phyloP scores from a whole-genome alignment of 768 basidiomycete genomes.

The Tubosaeta sp. region DNA sequence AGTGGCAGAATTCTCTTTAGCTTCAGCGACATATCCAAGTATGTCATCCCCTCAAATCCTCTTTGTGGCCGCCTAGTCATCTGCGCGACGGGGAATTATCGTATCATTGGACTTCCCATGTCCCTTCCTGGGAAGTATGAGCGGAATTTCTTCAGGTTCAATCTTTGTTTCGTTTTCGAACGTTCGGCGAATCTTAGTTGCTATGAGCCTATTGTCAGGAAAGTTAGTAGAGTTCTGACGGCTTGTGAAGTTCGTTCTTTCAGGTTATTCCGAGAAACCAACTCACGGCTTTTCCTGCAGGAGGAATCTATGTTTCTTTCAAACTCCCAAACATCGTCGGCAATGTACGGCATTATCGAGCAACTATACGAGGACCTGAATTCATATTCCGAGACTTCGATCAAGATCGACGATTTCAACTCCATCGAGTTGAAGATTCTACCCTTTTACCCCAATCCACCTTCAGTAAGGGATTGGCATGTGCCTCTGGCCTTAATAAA shows the following conservation, averaged over 20 bases:
- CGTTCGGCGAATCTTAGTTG: conserved; percentile 87
- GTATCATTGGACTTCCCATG: conserved; percentile 91
- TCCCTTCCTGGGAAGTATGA: conserved; percentile 72
- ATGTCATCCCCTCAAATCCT: conserved; percentile 84
- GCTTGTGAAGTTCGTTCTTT: conserved; percentile 73
- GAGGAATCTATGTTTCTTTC: conserved; percentile 90
- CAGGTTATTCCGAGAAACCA: background rate
- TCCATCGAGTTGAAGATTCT: conserved; percentile 95
- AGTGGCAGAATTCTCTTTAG: conserved; percentile 62
- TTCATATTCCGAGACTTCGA: conserved; percentile 94
- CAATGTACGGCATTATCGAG: conserved; percentile 82
- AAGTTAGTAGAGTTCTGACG: conserved; percentile 85
- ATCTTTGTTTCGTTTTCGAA: conserved; percentile 95
- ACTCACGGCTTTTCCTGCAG: conserved; percentile 34
- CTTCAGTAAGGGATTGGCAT: conserved; percentile 87
- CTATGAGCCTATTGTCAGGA: conserved; percentile 93
- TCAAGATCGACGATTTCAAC: conserved; percentile 86
- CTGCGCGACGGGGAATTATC: conserved; percentile 74
- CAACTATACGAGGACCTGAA: conserved; percentile 97
- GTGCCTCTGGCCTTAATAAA: conserved; percentile 90
- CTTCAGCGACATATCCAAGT: conserved; percentile 89
- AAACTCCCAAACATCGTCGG: conserved; percentile 56
- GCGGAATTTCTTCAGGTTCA: conserved; percentile 88
- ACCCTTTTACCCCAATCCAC: conserved; percentile 95
- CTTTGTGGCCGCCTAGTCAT: conserved; percentile 88